Evolutionary conservation across 805 yeast genomes (phyloP), one percentile per base, ranked within the genome.

Genomic region (Saccharomycopsis selenospora): DNA sequence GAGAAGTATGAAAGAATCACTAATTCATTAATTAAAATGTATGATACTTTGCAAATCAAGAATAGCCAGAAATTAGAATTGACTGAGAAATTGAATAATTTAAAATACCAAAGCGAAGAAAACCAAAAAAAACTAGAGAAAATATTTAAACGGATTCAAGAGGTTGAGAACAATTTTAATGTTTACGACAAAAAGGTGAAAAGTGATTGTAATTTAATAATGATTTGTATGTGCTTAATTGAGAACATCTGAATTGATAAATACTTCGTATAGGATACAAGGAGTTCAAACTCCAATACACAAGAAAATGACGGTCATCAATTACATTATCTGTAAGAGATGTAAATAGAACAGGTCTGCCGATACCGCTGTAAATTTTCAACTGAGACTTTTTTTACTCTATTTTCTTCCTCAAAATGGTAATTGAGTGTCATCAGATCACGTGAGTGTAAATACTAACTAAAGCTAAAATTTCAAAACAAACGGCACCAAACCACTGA

Each of bases 211-310:
- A 50, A 46, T 14, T 45, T 44, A 28, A 50, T 50, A 11, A 47
- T 50, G 54, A 50, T 50, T 27, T 50, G 54, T 36, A 50, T 50
- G 50, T 50, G 54, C 40, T 48, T 50, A 27, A 50, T 50, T 4
- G 42, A 50, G 40, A 50, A 33, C 27, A 50, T 46, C 18, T 46
- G n/a, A n/a, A n/a, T n/a, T n/a, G n/a, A n/a, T n/a, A n/a, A n/a
- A n/a, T n/a, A n/a, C n/a, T n/a, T n/a, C n/a, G n/a, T n/a, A n/a
- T n/a, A n/a, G n/a, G n/a, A n/a, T n/a, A n/a, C n/a, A n/a, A n/a
- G n/a, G n/a, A n/a, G n/a, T n/a, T n/a, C n/a, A n/a, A n/a, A n/a
- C n/a, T n/a, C n/a, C n/a, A n/a, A n/a, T n/a, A n/a, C n/a, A n/a
- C n/a, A n/a, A n/a, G n/a, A n/a, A n/a, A n/a, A n/a, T n/a, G n/a